Conservation (phyloP, 2,329 filamentous ascomycete species). For the Amauroascus verrucosus region DNA sequence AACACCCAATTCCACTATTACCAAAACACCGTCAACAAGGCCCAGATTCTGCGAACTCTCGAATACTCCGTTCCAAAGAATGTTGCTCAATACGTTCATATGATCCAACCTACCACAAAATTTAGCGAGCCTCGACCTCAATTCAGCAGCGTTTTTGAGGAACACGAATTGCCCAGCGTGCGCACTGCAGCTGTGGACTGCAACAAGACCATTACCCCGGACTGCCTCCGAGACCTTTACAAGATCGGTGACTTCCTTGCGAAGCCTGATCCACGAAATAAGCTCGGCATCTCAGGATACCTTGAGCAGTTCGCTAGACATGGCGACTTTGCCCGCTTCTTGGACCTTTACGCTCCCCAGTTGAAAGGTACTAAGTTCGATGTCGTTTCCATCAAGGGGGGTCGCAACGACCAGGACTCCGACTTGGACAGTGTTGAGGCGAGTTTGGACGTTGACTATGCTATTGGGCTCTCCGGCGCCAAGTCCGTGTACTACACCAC, state of each 20-base stretch:
- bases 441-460: conserved; percentile 56
- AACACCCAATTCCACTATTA: conserved; percentile 13
- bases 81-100: conserved; percentile 46
- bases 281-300: conserved; percentile 41
- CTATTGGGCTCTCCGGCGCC: conserved; percentile 46
- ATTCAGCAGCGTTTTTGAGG: conserved; percentile 26
- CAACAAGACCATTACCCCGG: conserved; percentile 36
- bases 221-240: conserved; percentile 44
- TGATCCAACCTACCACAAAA: conserved; percentile 56
- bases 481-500: conserved; percentile 50
- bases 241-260: conserved; percentile 35
- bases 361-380: conserved; percentile 46
- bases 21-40: conserved; percentile 5
- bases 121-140: conserved; percentile 38
- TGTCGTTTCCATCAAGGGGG: conserved; percentile 48
- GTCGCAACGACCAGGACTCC: conserved; percentile 41
- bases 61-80: conserved; percentile 53
- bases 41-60: conserved; percentile 34
- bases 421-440: conserved; percentile 44
- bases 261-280: conserved; percentile 29
- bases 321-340: conserved; percentile 48
- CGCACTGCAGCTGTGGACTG: conserved; percentile 22
- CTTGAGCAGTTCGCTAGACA: conserved; percentile 44
- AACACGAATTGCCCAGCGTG: conserved; percentile 3
- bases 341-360: conserved; percentile 45